Base-by-base conservation (phyloP, 805 yeast species). In the Starmera caribaea region DNA sequence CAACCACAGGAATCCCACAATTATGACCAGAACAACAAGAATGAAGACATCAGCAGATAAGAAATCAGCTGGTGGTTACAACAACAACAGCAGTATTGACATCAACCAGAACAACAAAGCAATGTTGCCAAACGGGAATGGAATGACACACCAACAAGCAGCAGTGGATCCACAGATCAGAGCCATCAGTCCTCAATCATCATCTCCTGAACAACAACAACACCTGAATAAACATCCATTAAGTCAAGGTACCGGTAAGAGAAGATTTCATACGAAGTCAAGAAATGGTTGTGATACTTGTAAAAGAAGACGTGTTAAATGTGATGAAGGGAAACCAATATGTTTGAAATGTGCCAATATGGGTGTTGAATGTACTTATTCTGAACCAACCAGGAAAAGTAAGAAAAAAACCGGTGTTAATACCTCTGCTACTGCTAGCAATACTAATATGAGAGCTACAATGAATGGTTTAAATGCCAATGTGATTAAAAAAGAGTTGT, bases 211-310 rank as follows among this genome's bases (percentile, higher is more conserved):
- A 27, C 8, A 21, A 13, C 29, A 12, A 27, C 8, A 21, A 13
- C 29, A 28, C 21, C 21, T 16, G 21, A 33, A 13, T 28, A 7
- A 33, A n/a, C 29, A 33, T 21, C 26, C 26, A 7, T 21, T 21
- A 5, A 21, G 26, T 21, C 26, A 21, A 21, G 26, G 26, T 21
- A 74, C 79, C 0, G 86, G 83, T 6, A 89, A 87, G 61, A 71
- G 97, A 35, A 82, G 85, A 53, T 90, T 81, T 53, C 97, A 90
- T 57, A 83, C 79, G 43, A 90, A 90, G 60, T 83, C 95, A 30
- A 74, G 95, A 41, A 74, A 76, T 41, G 97, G 97, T 0, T 89
- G 97, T 62, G 73, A 79, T 32, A 84, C 94, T 3, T 89, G 97
- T 62, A 89, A 89, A 55, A 73, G 76, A 46, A 73, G 97, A 50